These are phyloP conservation scores for Plectranthus barbatus DNA, from an alignment of 257 asterid genomes.

Conservation along the genomic window DNA sequence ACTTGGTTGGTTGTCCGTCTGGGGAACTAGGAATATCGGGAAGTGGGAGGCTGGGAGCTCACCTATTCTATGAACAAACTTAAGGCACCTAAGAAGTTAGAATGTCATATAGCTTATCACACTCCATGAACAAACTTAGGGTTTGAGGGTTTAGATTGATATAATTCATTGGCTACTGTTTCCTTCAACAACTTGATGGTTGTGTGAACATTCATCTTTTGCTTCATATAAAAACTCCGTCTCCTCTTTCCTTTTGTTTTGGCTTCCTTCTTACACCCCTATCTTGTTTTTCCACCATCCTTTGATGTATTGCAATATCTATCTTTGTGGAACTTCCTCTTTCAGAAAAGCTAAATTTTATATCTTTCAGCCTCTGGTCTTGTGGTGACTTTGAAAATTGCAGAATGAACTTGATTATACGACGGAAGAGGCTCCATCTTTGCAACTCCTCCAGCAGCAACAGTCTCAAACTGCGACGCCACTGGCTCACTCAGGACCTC, in stretches of 20 bases:
- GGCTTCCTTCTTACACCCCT: background rate
- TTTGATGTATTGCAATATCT: no score
- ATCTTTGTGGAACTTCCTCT: no score
- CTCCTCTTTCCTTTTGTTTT: background rate
- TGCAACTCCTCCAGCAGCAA: conserved; percentile 27
- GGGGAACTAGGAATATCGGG: background rate
- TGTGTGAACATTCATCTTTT: no score
- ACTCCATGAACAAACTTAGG: no score
- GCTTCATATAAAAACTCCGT: no score
- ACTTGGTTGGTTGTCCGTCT: background rate
- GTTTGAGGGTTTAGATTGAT: no score
- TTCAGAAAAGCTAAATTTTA: background rate
- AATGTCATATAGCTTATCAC: no score
- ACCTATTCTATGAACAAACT: background rate
- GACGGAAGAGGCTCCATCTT: conserved; percentile 36
- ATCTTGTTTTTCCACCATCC: no score
- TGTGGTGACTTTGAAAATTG: conserved; percentile 1
- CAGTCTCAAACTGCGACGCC: conserved; percentile 30
- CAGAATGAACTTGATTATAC: conserved; percentile 54
- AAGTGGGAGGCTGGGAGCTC: background rate
- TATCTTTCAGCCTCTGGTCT: background rate
- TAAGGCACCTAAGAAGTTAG: background rate
- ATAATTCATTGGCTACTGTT: no score
- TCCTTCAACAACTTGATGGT: no score
- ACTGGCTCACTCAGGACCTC: conserved; percentile 20